Conservation (phyloP, 2,329 filamentous ascomycete genomes). For the Rhynchosporium secalis region DNA sequence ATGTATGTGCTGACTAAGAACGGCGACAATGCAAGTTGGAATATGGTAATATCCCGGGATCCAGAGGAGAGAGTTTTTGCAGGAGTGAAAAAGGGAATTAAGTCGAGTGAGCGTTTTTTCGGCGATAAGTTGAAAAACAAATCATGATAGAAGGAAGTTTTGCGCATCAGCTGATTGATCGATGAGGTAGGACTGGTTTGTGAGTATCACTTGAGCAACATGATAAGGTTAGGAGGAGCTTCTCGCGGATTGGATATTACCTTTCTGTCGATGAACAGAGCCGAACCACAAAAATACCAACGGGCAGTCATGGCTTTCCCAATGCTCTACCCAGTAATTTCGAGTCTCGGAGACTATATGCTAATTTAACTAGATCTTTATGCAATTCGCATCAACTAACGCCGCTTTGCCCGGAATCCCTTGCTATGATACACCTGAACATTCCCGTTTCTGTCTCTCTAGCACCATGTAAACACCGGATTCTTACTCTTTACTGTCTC, state of each 20-base stretch:
- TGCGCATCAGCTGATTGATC: neutral
- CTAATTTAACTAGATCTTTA: constrained; percentile 4
- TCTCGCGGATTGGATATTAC: no score
- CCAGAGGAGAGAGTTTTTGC: neutral
- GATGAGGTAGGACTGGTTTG: neutral
- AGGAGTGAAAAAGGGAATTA: neutral
- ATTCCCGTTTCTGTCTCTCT: constrained; percentile 24
- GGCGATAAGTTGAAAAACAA: neutral
- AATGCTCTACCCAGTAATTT: neutral
- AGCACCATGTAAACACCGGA: constrained; percentile 98
- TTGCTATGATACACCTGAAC: constrained; percentile 11
- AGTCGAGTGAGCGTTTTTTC: neutral
- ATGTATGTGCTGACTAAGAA: neutral
- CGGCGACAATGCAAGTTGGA: neutral
- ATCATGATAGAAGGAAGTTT: neutral
- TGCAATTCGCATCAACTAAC: constrained; percentile 8
- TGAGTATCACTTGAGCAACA: neutral
- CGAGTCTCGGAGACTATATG: neutral
- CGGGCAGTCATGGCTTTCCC: neutral
- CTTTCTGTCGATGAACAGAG: neutral
- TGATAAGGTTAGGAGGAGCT: no score
- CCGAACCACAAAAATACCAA: neutral
- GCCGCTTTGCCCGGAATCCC: constrained; percentile 1
- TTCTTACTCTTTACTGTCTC: constrained; percentile 95
- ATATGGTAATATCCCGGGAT: neutral